Conservation (phyloP, 2,329 filamentous ascomycete species). For the Mycocentrospora acerina region DNA sequence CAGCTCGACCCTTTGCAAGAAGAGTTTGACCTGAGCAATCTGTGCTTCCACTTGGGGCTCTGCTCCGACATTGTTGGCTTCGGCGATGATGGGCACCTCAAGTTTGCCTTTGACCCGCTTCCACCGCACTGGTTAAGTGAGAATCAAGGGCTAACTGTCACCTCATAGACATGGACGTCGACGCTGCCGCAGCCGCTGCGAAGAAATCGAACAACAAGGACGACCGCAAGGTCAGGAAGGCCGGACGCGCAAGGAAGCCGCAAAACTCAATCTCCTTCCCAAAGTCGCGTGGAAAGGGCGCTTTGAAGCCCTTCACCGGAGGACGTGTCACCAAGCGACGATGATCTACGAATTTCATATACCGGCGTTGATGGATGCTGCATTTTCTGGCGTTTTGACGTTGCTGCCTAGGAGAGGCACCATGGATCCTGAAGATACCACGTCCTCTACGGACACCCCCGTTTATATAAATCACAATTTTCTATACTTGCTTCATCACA, state of each 20-base stretch:
- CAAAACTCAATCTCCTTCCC: constrained; percentile 44
- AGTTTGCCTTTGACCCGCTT: constrained; percentile 42
- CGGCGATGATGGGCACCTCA: constrained; percentile 33
- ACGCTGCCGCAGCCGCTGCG: constrained; percentile 17
- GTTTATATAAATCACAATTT: too few species aligned
- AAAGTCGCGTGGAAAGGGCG: constrained; percentile 33
- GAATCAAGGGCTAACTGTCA: constrained; percentile 38
- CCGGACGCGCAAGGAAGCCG: constrained; percentile 41
- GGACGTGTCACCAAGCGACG: constrained; percentile 30
- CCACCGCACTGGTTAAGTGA: constrained; percentile 31
- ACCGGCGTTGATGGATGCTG: constrained; percentile 19
- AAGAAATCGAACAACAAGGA: constrained; percentile 36
- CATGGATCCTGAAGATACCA: constrained; percentile 29
- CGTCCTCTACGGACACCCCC: constrained; percentile 12
- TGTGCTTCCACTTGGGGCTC: constrained; percentile 43
- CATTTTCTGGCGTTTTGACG: constrained; percentile 29
- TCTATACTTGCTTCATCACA: too few species aligned
- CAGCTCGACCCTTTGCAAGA: constrained; percentile 15
- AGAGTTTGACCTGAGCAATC: constrained; percentile 26
- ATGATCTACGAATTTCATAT: constrained; percentile 18
- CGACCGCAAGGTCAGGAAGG: constrained; percentile 35
- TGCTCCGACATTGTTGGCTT: constrained; percentile 45
- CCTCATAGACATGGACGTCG: constrained; percentile 44
- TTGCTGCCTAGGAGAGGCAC: constrained; percentile 13
- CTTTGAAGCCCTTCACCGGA: constrained; percentile 36